Evolutionary conservation across 2,329 filamentous ascomycete species (phyloP), one percentile per base, ranked within the genome.

Genomic region (Monilinia vaccinii-corymbosi): DNA sequence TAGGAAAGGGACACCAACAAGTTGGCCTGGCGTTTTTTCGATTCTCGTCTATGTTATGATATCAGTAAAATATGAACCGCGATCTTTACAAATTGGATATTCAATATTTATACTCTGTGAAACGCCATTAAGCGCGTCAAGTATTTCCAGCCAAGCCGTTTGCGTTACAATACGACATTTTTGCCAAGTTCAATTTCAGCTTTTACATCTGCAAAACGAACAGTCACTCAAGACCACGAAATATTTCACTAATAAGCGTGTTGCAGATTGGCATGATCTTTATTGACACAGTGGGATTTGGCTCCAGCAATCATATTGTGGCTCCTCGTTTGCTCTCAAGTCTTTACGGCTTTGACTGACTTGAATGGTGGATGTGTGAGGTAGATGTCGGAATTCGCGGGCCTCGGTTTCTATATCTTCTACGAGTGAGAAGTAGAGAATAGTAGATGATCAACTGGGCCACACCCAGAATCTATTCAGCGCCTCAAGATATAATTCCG

Each of bases 11-110:
- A 47, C 40, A 45, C 32, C 42, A 46, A 36, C 34, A 34, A 55
- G 47, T 34, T 45, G 57, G 40, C 57, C 46, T 55, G 57, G 57
- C 49, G 57, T 60, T 60, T 55, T 55, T 55, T 55, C 40, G 21
- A 53, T 40, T 45, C 9, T 60, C 38, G 11, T 31, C 36, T 40
- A 45, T 38, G 21, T 59, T 44, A 60, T 53, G 40, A 16, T 46
- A 32, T 46, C 42, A 55, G 40, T 18, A 55, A 53, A 55, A 53
- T 7, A 44, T 55, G n/a, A 53, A 55, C 51, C 10, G 25, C 1
- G 36, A 10, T 21, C n/a, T 42, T 42, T 44, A 32, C 4, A 25
- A 44, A 32, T 23, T 44, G 7, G 36, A 23, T 52, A 6, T 23
- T 25, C 13, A 38, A 34, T 16, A 13, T 23, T 44, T 21, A 6